phyloP scores from a whole-genome alignment of 345 rosid species.

The Eucalyptus curtisii region DNA sequence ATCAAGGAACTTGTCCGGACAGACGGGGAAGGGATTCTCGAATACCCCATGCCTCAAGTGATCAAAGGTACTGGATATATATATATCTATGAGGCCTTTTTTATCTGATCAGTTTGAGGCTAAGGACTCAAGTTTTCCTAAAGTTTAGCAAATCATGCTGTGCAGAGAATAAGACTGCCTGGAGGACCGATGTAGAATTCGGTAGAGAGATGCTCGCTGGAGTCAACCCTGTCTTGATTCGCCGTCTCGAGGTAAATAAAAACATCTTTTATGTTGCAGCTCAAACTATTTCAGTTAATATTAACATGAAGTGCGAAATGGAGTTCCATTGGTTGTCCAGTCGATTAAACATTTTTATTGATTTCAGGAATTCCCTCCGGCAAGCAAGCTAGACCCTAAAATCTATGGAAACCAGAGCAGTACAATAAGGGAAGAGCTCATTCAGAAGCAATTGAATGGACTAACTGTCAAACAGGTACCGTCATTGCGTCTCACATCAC shows the following conservation, averaged over 20 bases:
- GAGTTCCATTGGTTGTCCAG: neutral
- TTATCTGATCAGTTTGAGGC: neutral
- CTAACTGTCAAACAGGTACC: slow-evolving; percentile 37
- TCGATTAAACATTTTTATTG: neutral
- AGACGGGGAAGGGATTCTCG: slow-evolving; percentile 7
- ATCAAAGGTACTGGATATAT: slow-evolving; percentile 7
- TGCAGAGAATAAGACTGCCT: slow-evolving; percentile 1
- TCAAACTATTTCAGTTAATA: neutral
- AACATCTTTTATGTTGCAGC: neutral
- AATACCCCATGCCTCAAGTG: slow-evolving; percentile 6
- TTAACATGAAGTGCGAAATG: neutral
- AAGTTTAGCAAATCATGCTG: neutral
- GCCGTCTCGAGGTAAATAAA: neutral
- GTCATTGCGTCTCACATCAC: neutral
- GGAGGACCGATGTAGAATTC: slow-evolving; percentile 7
- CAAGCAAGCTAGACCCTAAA: neutral
- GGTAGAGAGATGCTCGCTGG: slow-evolving; percentile 5
- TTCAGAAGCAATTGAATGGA: slow-evolving; percentile 50
- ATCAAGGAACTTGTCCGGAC: slow-evolving; percentile 16
- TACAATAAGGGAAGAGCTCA: neutral
- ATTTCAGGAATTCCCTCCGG: slow-evolving; percentile 49
- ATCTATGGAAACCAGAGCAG: neutral
- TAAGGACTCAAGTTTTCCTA: neutral
- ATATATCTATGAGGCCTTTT: neutral
- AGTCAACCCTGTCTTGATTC: neutral